A percentile compares a stretch with the other conserved stretches of the same genome.
These are phyloP conservation scores for Suillus fuscotomentosus DNA, from an alignment of 768 basidiomycete genomes.

Conservation along the genomic window DNA sequence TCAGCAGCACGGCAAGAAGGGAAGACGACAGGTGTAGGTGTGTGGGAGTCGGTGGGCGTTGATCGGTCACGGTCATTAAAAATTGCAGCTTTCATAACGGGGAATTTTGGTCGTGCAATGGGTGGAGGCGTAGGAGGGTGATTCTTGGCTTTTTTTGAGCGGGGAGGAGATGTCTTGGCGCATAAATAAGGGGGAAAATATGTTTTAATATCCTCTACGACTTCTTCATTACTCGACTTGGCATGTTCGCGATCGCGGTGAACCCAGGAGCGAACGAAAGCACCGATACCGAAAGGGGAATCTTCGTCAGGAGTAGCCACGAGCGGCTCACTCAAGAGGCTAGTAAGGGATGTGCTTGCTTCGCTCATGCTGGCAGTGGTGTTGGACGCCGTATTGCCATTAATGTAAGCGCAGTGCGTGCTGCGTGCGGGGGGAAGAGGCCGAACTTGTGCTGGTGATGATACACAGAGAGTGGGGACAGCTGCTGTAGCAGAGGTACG, in stretches of 20 bases:
- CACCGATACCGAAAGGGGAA: slow-evolving; percentile 45
- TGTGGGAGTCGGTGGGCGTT: slow-evolving; percentile 25
- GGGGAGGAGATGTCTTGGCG: slow-evolving; percentile 12
- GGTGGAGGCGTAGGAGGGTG: slow-evolving; percentile 14
- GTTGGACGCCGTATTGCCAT: slow-evolving; percentile 27
- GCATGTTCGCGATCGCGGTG: slow-evolving; percentile 23
- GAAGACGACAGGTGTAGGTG: slow-evolving; percentile 31
- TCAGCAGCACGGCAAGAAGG: slow-evolving; percentile 31
- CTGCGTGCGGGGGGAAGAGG: slow-evolving; percentile 29
- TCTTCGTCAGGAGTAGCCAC: slow-evolving; percentile 42
- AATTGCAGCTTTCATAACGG: slow-evolving; percentile 9
- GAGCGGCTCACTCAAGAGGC: slow-evolving; percentile 42
- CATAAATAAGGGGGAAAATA: slow-evolving; percentile 26
- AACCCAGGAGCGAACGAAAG: slow-evolving; percentile 32
- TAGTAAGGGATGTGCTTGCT: slow-evolving; percentile 52
- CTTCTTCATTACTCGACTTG: slow-evolving; percentile 26
- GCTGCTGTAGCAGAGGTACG: slow-evolving; percentile 29
- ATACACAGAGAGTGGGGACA: slow-evolving; percentile 50
- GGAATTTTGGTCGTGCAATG: slow-evolving; percentile 11
- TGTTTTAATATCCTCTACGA: slow-evolving; percentile 30
- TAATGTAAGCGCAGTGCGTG: slow-evolving; percentile 31
- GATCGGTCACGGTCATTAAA: slow-evolving; percentile 14
- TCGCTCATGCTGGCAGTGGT: slow-evolving; percentile 34
- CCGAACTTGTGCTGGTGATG: slow-evolving; percentile 35
- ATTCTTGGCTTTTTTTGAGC: slow-evolving; percentile 21